Evolutionary conservation across 148 eudicot genomes (phyloP).

Genomic region (Limonium bicolor): DNA sequence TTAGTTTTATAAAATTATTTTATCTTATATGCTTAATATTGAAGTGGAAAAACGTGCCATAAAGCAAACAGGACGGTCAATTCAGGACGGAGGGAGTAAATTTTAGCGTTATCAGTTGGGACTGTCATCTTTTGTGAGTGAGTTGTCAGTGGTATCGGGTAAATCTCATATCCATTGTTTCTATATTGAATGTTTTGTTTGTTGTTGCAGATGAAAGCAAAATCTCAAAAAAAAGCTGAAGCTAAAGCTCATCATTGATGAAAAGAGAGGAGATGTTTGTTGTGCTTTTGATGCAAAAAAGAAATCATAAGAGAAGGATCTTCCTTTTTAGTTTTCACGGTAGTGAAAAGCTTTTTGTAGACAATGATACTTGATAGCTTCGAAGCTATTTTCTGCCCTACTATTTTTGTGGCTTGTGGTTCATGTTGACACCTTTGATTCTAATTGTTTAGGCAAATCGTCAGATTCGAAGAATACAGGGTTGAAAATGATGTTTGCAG

Average conservation of each 20-base stretch:
- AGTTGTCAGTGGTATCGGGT: too few species aligned
- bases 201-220: conserved; percentile 48
- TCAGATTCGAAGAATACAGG: too few species aligned
- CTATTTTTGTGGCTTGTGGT: conserved; percentile 1
- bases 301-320: conserved; percentile 13
- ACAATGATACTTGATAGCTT: conserved; percentile 7
- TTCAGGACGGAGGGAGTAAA: too few species aligned
- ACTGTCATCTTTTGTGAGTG: too few species aligned
- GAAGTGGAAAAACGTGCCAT: too few species aligned
- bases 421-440: conserved; percentile 1
- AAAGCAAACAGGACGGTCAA: too few species aligned
- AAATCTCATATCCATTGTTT: too few species aligned
- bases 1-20: too few species aligned
- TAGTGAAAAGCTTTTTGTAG: conserved; percentile 10
- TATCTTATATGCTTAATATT: too few species aligned
- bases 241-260: conserved; percentile 51
- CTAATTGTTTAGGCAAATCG: conserved; percentile 4
- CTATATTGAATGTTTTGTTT: too few species aligned
- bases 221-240: conserved; percentile 54
- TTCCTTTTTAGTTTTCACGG: conserved; percentile 7
- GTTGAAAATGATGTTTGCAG: neutral
- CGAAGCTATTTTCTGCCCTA: conserved; percentile 5
- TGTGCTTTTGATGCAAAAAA: conserved; percentile 5
- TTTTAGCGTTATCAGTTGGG: too few species aligned
- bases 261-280: neutral